phyloP scores from a whole-genome alignment of 352 stramenopile genomes.

The Phytophthora tubulina region DNA sequence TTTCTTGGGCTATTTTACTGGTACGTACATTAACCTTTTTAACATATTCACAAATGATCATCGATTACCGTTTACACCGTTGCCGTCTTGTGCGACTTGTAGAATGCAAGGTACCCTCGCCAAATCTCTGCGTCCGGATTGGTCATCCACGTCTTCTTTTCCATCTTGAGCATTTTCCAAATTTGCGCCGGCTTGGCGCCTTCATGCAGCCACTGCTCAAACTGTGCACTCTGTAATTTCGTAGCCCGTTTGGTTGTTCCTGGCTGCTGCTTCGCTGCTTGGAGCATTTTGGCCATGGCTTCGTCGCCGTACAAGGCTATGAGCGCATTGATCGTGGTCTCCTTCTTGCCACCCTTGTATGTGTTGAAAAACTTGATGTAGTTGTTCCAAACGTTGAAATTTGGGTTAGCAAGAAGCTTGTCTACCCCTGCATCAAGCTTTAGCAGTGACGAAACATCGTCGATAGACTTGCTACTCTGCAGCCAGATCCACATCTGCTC shows the following conservation, averaged over 20 bases:
- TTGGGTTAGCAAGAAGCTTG: neutral
- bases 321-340: neutral
- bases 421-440: neutral
- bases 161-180: neutral
- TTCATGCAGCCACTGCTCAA: neutral
- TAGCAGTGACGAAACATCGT: neutral
- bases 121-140: constrained; percentile 15
- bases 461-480: neutral
- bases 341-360: neutral
- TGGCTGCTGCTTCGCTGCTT: neutral
- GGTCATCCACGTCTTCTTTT: neutral
- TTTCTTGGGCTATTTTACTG: no score
- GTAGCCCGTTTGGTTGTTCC: neutral
- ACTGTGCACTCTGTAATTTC: neutral
- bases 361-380: neutral
- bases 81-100: constrained; percentile 1
- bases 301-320: neutral
- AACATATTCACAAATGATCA: no score
- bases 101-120: constrained; percentile 9
- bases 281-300: neutral
- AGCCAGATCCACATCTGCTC: constrained; percentile 1
- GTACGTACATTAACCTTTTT: no score
- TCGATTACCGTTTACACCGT: neutral
- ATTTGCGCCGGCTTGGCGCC: neutral
- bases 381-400: neutral